Percentiles rank a stretch among this genome's conserved stretches.
These are phyloP conservation scores for Leishmania mexicana DNA, from an alignment of 208 protist genomes.

Conservation along the genomic window DNA sequence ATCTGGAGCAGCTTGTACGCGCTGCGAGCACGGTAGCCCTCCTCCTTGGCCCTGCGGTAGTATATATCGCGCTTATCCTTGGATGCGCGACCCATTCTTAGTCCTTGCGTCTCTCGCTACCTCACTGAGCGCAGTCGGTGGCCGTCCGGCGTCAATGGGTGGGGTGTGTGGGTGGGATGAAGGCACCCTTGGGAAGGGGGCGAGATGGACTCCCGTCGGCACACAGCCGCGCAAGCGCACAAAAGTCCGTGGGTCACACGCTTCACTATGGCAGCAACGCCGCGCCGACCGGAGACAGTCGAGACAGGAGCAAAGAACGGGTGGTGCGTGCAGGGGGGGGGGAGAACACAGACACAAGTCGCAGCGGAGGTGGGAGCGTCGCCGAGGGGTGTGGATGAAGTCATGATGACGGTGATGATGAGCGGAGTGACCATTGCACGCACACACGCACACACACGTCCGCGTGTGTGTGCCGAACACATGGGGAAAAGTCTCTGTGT, in stretches of 20 bases:
- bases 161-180: not conserved
- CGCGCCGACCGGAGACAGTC: too few species aligned
- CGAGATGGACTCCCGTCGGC: not conserved
- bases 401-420: too few species aligned
- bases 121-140: not conserved
- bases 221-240: too few species aligned
- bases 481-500: not conserved
- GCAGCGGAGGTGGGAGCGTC: not conserved
- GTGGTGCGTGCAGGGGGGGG: too few species aligned
- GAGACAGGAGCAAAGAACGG: not conserved
- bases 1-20: constrained; percentile 99
- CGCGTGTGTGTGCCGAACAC: not conserved
- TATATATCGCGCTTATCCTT: constrained; percentile 99
- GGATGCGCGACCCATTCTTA: constrained; percentile 90
- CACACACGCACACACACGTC: not conserved
- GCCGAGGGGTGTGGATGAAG: not conserved
- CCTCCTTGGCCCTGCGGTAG: constrained; percentile 99
- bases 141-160: not conserved
- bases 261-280: not conserved
- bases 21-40: constrained; percentile 97
- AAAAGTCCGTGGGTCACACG: not conserved
- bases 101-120: not conserved
- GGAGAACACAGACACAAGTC: not conserved
- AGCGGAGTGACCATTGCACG: too few species aligned
- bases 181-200: not conserved